Evolutionary conservation across 768 basidiomycete species (phyloP), one percentile per base, ranked within the genome.

Genomic region (Paxillus ammoniavirescens): DNA sequence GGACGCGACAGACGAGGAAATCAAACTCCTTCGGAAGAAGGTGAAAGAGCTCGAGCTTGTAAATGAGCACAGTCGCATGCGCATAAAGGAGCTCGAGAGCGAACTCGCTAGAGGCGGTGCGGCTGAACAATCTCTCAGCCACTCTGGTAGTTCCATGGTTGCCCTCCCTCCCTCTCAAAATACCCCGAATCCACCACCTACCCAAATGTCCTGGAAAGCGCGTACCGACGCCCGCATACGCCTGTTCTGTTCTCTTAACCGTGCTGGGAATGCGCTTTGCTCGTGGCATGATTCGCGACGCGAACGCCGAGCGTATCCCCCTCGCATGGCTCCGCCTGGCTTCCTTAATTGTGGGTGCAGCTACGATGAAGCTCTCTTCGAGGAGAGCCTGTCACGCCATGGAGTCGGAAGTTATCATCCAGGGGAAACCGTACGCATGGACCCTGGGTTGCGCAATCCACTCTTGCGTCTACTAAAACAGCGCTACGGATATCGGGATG

Each of bases 211-310:
- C 3, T 92, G 91, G 91, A 80, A 78, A 45, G 74, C 77, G 8
- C 86, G 91, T 53, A 92, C 89, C 0, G 84, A 89, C 18, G 81
- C 86, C 5, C 87, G 91, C 36, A 73, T 76, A 58, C 82, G 82
- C 50, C 75, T 82, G 42, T 87, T 85, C 71, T 93, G 91, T 67
- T 87, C 90, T 4, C 75, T 89, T 30, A 93, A 93, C 69, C 83
- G 91, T 47, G 91, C 91, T 0, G 91, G 91, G 31, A 93, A 93
- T 60, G 90, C 91, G 1, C 80, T 93, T 35, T 93, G 91, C 66
- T 86, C 91, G 4, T 93, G 91, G 91, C 91, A 93, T 63, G 91
- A 93, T 68, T 91, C 91, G 2, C 79, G 91, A 43, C 83, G 91
- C 28, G 91, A 93, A 71, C 84, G 91, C 30, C 81, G 91, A 8